phyloP scores from a whole-genome alignment of 192 early-diverging fungal genomes.

The Globomyces pollinis-pini region DNA sequence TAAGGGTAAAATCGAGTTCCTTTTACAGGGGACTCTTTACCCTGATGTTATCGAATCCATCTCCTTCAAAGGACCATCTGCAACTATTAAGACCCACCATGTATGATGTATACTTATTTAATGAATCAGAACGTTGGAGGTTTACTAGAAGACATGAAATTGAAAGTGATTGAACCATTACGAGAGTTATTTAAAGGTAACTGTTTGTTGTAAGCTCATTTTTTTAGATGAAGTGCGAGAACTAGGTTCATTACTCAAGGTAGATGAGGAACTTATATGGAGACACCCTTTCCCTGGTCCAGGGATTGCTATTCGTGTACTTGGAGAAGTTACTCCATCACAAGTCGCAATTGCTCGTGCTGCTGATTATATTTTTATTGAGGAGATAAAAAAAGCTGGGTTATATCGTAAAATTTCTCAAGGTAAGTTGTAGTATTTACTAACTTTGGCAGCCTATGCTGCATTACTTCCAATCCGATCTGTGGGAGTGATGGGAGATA shows the following conservation, averaged over 20 bases:
- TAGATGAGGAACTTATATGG: constrained; percentile 94
- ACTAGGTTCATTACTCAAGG: constrained; percentile 80
- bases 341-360: constrained; percentile 93
- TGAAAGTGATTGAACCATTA: constrained; percentile 96
- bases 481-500: constrained; percentile 99
- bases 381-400: constrained; percentile 97
- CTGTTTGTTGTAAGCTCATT: too few relatives aligned
- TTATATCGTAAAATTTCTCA: constrained; percentile 96
- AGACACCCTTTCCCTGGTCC: constrained; percentile 99
- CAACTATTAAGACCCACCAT: constrained; percentile 99
- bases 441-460: constrained; percentile 84
- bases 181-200: constrained; percentile 99
- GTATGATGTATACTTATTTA: constrained; percentile 36
- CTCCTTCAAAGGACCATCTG: constrained; percentile 98
- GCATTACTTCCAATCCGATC: constrained; percentile 89
- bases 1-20: constrained; percentile 78
- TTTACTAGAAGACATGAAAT: constrained; percentile 90
- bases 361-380: constrained; percentile 97
- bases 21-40: constrained; percentile 96
- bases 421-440: constrained; percentile 23
- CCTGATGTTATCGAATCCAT: constrained; percentile 99
- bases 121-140: constrained; percentile 81
- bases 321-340: constrained; percentile 88
- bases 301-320: constrained; percentile 94
- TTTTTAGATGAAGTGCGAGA: constrained; percentile 96